Evolutionary conservation across 1,284 basidiomycete species (phyloP).

Genomic region (Ganoderma lingzhi): DNA sequence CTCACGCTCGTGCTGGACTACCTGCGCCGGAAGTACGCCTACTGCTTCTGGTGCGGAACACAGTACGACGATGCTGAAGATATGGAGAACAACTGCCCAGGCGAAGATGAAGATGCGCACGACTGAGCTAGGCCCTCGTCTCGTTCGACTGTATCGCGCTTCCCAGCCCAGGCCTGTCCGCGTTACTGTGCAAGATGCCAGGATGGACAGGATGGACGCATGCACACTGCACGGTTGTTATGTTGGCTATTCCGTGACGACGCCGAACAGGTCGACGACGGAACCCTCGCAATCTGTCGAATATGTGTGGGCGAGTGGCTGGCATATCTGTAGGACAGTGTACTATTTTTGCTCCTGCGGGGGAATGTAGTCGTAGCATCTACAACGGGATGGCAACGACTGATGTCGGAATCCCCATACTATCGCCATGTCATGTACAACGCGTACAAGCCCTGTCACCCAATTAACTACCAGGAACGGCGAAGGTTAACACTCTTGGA

Average conservation of each 20-base stretch:
- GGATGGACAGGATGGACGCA: not conserved
- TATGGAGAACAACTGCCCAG: constrained; percentile 75
- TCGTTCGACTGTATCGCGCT: constrained; percentile 3
- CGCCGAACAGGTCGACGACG: not conserved
- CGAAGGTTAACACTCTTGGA: not conserved
- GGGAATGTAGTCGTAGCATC: not conserved
- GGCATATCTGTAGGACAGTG: not conserved
- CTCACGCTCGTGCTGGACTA: constrained; percentile 75
- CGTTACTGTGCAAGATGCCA: not conserved
- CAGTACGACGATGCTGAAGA: constrained; percentile 72
- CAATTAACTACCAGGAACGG: not conserved
- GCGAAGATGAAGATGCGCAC: constrained; percentile 79
- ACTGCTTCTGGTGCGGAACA: constrained; percentile 91
- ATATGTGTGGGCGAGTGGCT: no score
- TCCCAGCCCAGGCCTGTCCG: not conserved
- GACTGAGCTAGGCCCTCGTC: constrained; percentile 53
- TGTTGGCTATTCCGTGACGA: not conserved
- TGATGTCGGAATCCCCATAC: not conserved
- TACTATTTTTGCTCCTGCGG: not conserved
- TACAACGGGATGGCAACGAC: not conserved
- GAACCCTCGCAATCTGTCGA: constrained; percentile 2
- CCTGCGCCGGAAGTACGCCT: constrained; percentile 72
- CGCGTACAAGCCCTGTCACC: not conserved
- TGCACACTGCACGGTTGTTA: not conserved
- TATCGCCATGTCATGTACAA: not conserved